Base-by-base conservation (phyloP, 2,329 filamentous ascomycete genomes). In the Pseudopithomyces maydicus region DNA sequence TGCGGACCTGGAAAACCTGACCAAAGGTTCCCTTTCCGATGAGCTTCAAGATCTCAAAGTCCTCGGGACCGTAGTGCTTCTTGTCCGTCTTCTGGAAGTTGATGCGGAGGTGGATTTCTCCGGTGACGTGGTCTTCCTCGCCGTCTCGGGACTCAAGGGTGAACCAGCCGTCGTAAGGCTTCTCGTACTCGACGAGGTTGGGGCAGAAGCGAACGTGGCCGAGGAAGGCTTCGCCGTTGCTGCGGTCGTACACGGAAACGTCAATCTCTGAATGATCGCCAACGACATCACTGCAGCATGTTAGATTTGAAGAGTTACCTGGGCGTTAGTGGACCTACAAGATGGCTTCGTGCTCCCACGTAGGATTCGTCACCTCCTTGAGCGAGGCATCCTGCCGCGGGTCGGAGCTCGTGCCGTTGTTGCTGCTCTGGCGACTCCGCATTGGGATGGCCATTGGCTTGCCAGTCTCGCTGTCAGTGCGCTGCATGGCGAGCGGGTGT, bases 21-120 rank as follows among this genome's bases (percentile, higher is more conserved):
- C 95, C 95, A 74, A 99, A 99, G 0, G 95, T 99, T 53, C 95
- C 95, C 78, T 98, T 98, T 61, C 95, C 95, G 64, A 99, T 98
- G 55, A 99, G 86, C 75, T 96, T 95, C 59, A 99, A 80, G 51
- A 99, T 96, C 67, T 96, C 89, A 77, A 99, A 99, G 74, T 99
- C 95, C 65, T 92, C 92, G 2, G 95, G 95, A 1, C 95, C 95
- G 69, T 94, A 96, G 62, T 95, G 91, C 76, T 89, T 96, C 81
- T 91, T 94, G 52, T 74, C 73, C 61, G 96, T 92, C 72, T 89
- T 88, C 70, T 97, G 91, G 75, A 95, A 99, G 19, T 86, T 83
- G 56, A 96, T 89, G 66, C 93, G 89, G 44, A 99, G 86, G 65
- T 91, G 91, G 49, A 99, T 90, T 72, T 99, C 94, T 51, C 95